Percentiles rank a stretch among this genome's conserved stretches.
Conservation (phyloP, 2,329 filamentous ascomycete species). For the Fusarium chuoi region DNA sequence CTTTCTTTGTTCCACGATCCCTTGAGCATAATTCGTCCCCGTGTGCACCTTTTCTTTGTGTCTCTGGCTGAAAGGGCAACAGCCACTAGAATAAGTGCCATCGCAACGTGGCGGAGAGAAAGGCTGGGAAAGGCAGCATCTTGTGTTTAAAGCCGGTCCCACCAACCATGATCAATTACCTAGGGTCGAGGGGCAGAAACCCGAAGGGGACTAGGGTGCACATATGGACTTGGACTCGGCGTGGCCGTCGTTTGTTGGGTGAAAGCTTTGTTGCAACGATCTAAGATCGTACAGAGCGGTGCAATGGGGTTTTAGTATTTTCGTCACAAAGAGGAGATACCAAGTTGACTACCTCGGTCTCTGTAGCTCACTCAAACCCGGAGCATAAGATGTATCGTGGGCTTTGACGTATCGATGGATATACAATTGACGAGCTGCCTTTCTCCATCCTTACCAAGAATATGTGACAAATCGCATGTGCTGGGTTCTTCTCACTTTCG, state of each 20-base stretch:
- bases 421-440: too few species aligned
- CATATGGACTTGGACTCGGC: conserved; percentile 14
- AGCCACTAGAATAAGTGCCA: conserved; percentile 43
- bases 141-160: conserved; percentile 29
- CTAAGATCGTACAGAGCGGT: neutral
- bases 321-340: neutral
- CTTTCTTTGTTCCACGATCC: neutral
- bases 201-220: conserved; percentile 14
- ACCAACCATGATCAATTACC: conserved; percentile 21
- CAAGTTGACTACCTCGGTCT: neutral
- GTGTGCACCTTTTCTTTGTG: conserved; percentile 19
- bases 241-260: conserved; percentile 31
- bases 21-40: neutral
- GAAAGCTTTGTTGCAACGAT: neutral
- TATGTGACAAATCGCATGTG: neutral
- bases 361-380: too few species aligned
- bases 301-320: neutral
- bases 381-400: neutral
- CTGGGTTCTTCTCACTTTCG: neutral
- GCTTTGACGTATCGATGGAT: neutral
- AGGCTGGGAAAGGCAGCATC: conserved; percentile 40
- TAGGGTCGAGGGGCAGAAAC: conserved; percentile 6
- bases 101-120: conserved; percentile 44
- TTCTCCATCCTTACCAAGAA: neutral
- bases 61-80: neutral